These are phyloP conservation scores for Tuber umbilicatum DNA, from an alignment of 495 filamentous ascomycete species.

Conservation along the genomic window DNA sequence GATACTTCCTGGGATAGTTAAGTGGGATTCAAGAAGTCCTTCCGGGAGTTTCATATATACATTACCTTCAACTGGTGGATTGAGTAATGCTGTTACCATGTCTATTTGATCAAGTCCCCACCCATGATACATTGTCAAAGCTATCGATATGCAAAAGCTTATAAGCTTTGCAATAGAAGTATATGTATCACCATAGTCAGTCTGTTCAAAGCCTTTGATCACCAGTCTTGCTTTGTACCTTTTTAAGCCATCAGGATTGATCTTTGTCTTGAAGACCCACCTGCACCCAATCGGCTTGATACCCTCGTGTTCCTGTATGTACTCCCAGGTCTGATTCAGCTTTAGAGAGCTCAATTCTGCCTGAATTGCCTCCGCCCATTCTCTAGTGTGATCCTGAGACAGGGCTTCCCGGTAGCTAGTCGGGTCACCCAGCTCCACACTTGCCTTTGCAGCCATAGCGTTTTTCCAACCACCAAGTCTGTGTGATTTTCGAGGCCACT, in stretches of 20 bases:
- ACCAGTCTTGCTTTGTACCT: neutral
- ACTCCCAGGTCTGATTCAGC: neutral
- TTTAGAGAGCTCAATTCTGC: slow-evolving; percentile 9
- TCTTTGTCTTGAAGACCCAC: slow-evolving; percentile 13
- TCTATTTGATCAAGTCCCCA: slow-evolving; percentile 6
- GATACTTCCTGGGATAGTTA: too few species aligned
- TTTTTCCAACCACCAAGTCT: too few species aligned
- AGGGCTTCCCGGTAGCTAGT: too few species aligned
- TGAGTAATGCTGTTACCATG: slow-evolving; percentile 5
- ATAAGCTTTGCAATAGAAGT: neutral
- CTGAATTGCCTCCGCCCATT: slow-evolving; percentile 1
- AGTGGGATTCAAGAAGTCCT: slow-evolving; percentile 5
- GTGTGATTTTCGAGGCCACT: too few species aligned
- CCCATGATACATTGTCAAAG: neutral
- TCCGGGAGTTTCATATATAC: slow-evolving; percentile 12
- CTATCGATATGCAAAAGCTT: neutral
- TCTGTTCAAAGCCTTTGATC: neutral
- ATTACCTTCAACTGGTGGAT: slow-evolving; percentile 7
- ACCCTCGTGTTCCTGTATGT: too few species aligned
- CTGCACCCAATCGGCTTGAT: slow-evolving; percentile 6
- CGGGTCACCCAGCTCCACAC: too few species aligned
- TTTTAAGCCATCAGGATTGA: neutral
- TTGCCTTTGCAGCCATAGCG: too few species aligned
- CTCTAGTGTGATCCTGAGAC: too few species aligned
- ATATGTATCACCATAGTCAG: slow-evolving; percentile 6